Evolutionary conservation across 2,329 filamentous ascomycete genomes (phyloP).

Genomic region (Scolecobasidium constrictum): DNA sequence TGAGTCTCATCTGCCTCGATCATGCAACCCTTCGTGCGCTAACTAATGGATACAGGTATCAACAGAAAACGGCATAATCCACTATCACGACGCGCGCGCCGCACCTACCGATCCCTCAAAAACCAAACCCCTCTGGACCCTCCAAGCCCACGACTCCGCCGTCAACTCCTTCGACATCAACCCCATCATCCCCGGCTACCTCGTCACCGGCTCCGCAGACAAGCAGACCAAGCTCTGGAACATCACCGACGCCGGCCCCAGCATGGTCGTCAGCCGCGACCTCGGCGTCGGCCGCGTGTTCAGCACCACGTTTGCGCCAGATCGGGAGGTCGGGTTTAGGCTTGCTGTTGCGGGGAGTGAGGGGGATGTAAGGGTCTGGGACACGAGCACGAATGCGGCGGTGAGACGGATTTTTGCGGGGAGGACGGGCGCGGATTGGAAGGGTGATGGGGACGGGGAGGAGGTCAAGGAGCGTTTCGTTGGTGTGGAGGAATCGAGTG

Average conservation of each 20-base stretch:
- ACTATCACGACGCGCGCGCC: constrained; percentile 80
- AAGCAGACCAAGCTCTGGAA: constrained; percentile 97
- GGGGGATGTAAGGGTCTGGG: constrained; percentile 87
- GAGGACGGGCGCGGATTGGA: constrained; percentile 40
- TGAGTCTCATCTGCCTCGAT: constrained; percentile 26
- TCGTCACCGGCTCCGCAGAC: constrained; percentile 89
- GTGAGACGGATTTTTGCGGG: constrained; percentile 76
- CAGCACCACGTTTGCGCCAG: constrained; percentile 79
- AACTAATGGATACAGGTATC: constrained; percentile 35
- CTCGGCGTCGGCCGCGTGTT: constrained; percentile 93
- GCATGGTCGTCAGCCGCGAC: constrained; percentile 84
- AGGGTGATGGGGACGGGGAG: constrained; percentile 39
- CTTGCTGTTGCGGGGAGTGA: constrained; percentile 91
- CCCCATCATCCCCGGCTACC: constrained; percentile 76
- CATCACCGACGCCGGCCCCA: constrained; percentile 63
- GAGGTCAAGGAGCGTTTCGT: constrained; percentile 66
- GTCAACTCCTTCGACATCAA: constrained; percentile 92
- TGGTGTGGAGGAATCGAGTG: constrained; percentile 55
- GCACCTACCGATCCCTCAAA: constrained; percentile 60
- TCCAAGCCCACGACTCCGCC: constrained; percentile 90
- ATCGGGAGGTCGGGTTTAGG: constrained; percentile 81
- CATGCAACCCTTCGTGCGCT: not conserved
- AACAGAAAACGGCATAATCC: constrained; percentile 82
- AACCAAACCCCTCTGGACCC: constrained; percentile 82
- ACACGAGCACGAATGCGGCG: constrained; percentile 84